A percentile compares a stretch with the other conserved stretches of the same genome.
Evolutionary conservation across 352 stramenopile species (phyloP).

Genomic region (Phytophthora quininea): DNA sequence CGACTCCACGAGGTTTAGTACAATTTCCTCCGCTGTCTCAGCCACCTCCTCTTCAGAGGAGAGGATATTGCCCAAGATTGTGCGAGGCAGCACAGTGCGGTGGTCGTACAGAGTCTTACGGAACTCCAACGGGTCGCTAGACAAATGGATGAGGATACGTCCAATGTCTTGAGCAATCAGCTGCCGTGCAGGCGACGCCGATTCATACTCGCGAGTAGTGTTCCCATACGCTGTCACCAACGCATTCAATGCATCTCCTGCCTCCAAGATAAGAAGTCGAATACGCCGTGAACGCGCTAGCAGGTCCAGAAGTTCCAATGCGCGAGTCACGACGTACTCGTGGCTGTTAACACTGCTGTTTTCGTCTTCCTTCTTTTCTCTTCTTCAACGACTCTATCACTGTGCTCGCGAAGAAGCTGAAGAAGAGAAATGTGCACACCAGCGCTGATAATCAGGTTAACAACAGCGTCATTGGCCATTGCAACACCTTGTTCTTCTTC

Average conservation of each 20-base stretch:
- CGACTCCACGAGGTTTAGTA: slow-evolving; percentile 77
- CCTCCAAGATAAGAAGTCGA: slow-evolving; percentile 73
- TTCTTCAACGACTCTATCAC: slow-evolving; percentile 11
- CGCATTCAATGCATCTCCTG: slow-evolving; percentile 51
- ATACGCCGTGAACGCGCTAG: slow-evolving; percentile 69
- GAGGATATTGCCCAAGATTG: slow-evolving; percentile 75
- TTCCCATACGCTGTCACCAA: slow-evolving; percentile 65
- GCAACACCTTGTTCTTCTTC: slow-evolving; percentile 41
- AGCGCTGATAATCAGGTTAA: slow-evolving; percentile 74
- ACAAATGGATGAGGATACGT: slow-evolving; percentile 69
- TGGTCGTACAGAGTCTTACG: slow-evolving; percentile 84
- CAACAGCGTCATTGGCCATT: slow-evolving; percentile 61
- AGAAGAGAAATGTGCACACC: slow-evolving; percentile 74
- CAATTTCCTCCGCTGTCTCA: slow-evolving; percentile 69
- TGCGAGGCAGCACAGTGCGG: slow-evolving; percentile 46
- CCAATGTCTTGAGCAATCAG: slow-evolving; percentile 55
- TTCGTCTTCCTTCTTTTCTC: slow-evolving; percentile 27
- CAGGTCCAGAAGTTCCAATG: slow-evolving; percentile 58
- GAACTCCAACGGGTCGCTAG: slow-evolving; percentile 78
- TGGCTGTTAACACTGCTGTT: slow-evolving; percentile 13
- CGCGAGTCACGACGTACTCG: slow-evolving; percentile 36
- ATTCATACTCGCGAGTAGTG: slow-evolving; percentile 44
- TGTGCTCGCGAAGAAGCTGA: slow-evolving; percentile 54
- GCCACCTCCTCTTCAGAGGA: slow-evolving; percentile 55
- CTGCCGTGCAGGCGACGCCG: slow-evolving; percentile 41